phyloP scores from a whole-genome alignment of 176 grass and related monocot species.

The Saccharum officinarum region DNA sequence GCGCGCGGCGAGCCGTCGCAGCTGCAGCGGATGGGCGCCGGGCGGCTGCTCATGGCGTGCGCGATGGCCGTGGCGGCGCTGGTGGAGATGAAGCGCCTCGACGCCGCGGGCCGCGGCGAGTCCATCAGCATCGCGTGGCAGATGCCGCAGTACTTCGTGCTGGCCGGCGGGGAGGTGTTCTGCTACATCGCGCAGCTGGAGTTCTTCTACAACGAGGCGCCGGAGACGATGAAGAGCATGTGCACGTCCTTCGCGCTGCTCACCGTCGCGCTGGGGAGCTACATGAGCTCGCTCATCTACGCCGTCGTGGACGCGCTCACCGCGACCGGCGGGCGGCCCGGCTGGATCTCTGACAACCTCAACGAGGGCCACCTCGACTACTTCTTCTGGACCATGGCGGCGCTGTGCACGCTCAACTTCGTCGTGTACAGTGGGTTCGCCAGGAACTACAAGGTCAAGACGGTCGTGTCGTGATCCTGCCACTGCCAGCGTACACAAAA shows the following conservation, averaged over 20 bases:
- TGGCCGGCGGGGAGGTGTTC: slow-evolving; percentile 65
- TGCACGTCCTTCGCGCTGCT: slow-evolving; percentile 79
- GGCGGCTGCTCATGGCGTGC: slow-evolving; percentile 24
- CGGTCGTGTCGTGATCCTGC: neutral
- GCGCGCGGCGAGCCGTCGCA: slow-evolving; percentile 40
- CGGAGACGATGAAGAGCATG: slow-evolving; percentile 84
- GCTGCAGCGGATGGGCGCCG: slow-evolving; percentile 73
- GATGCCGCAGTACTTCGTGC: slow-evolving; percentile 63
- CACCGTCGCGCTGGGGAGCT: slow-evolving; percentile 68
- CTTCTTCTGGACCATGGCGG: slow-evolving; percentile 68
- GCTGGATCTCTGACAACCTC: too few relatives aligned
- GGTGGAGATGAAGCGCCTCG: slow-evolving; percentile 54
- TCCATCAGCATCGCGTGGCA: slow-evolving; percentile 66
- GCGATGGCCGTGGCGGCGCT: too few relatives aligned
- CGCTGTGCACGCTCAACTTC: slow-evolving; percentile 66
- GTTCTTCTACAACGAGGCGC: slow-evolving; percentile 86
- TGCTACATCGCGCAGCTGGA: slow-evolving; percentile 70
- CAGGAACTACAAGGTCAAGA: slow-evolving; percentile 72
- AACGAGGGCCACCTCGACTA: slow-evolving; percentile 60
- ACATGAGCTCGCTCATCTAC: slow-evolving; percentile 79
- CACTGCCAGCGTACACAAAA: neutral
- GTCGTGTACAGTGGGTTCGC: slow-evolving; percentile 59
- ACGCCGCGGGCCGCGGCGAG: slow-evolving; percentile 15
- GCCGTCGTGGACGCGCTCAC: slow-evolving; percentile 52
- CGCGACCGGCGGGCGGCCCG: neutral